Evolutionary conservation across 1,284 basidiomycete genomes (phyloP), one percentile per base, ranked within the genome.

Genomic region (Ceratobasidium papillatum): DNA sequence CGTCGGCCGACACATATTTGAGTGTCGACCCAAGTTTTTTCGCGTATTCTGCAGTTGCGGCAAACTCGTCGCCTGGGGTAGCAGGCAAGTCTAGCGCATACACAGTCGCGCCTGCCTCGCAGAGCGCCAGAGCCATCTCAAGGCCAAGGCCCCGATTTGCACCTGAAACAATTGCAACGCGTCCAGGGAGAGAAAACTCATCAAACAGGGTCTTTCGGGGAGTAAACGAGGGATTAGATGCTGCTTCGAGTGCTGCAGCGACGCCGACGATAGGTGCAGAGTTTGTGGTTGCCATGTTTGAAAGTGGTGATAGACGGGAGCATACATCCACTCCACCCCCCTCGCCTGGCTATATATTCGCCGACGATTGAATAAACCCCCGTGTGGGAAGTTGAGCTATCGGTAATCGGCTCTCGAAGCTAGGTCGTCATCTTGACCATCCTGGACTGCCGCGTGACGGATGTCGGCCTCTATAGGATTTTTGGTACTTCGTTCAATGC

Each of bases 131-230:
- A 36, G 92, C 92, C 87, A 93, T 91, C 82, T 94, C 92, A 51
- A 95, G 86, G 2, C 94, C 94, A 11, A 95, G 86, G 1, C 94
- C 94, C 62, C 94, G 86, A 78, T 92, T 93, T 1, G 86, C 94
- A 12, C 93, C 93, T 0, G 93, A 92, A 54, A 94, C 88, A 75
- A 95, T 84, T 43, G 88, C 90, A 17, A 93, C 91, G 30, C 91
- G 89, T 78, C 90, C 90, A n/a, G 83, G 84, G 51, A 95, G 86
- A 11, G 88, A 86, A 83, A 95, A 94, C 79, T 93, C 92, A 75
- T 90, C 84, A 79, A 87, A 90, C 78, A 93, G 85, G 80, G 86
- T 88, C 30, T 87, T 82, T 3, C 81, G 82, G 14, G 84, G 82
- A 25, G 78, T 77, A 58, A 82, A 74, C 0, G 78, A 78, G 8